These are phyloP conservation scores for Gardenia jasminoides DNA, from an alignment of 257 asterid genomes.

Conservation along the genomic window DNA sequence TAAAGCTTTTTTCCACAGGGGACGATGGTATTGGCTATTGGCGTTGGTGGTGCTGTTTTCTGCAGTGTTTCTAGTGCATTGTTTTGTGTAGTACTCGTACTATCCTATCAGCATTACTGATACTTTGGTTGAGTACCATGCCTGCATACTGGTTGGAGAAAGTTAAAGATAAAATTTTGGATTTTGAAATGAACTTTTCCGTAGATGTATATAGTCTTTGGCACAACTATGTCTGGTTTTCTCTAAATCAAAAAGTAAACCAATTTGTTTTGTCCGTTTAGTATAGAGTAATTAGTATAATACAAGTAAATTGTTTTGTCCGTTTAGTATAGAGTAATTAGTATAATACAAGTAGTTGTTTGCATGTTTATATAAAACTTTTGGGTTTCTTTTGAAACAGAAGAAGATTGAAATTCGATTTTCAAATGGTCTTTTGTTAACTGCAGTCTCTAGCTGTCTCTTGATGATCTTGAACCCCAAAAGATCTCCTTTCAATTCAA, in stretches of 20 bases:
- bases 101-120: background rate
- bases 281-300: no score
- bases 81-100: background rate
- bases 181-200: no score
- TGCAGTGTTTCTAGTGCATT: background rate
- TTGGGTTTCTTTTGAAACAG: no score
- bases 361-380: background rate
- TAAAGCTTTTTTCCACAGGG: constrained; percentile 10
- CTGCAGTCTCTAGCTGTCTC: background rate
- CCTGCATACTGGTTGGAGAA: background rate
- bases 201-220: no score
- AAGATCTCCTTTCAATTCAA: background rate
- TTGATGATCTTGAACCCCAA: background rate
- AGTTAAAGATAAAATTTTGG: background rate
- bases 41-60: constrained; percentile 3
- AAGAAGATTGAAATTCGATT: background rate
- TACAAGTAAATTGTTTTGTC: no score
- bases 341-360: no score
- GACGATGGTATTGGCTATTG: background rate
- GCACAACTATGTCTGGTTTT: no score
- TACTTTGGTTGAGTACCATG: background rate
- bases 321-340: no score
- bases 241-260: no score
- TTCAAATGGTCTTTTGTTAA: background rate
- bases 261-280: background rate